Conservation (phyloP, 2,329 filamentous ascomycete species). For the Aspergillus quadricinctus region DNA sequence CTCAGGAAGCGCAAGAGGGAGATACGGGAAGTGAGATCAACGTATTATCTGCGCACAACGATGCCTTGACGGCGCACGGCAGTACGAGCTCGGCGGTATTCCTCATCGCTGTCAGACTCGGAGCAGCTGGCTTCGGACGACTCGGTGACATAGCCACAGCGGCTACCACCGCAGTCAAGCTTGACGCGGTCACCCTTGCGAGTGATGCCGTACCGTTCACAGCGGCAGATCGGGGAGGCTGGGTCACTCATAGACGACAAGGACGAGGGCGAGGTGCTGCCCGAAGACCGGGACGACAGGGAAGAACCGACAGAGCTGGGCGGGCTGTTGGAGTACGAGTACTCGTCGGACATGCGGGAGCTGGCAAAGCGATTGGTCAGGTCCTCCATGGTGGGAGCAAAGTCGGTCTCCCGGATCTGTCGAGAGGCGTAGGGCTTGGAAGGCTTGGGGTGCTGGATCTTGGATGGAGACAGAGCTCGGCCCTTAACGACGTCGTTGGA, state of each 20-base stretch:
- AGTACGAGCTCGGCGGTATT: conserved; percentile 34
- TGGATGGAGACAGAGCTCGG: conserved; percentile 78
- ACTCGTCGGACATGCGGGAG: conserved; percentile 66
- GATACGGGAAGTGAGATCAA: neutral
- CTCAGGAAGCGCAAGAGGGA: neutral
- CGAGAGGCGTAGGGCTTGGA: conserved; percentile 82
- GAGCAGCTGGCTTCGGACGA: conserved; percentile 65
- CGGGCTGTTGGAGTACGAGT: conserved; percentile 69
- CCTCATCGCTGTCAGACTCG: conserved; percentile 45
- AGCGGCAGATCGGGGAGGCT: conserved; percentile 66
- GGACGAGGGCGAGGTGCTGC: conserved; percentile 50
- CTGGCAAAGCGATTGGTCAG: conserved; percentile 72
- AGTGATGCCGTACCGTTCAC: conserved; percentile 95
- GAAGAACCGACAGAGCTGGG: conserved; percentile 63
- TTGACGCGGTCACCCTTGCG: conserved; percentile 89
- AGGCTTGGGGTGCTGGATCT: conserved; percentile 88
- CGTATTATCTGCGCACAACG: conserved; percentile 34
- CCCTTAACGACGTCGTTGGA: conserved; percentile 75
- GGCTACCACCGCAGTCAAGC: conserved; percentile 86
- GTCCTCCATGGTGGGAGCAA: conserved; percentile 72
- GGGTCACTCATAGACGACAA: conserved; percentile 64
- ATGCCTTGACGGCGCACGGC: conserved; percentile 35
- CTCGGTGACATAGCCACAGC: conserved; percentile 73
- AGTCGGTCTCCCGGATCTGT: conserved; percentile 79
- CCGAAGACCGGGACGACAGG: conserved; percentile 68